phyloP scores from a whole-genome alignment of 148 eudicot species.

The Fagopyrum homotropicum region DNA sequence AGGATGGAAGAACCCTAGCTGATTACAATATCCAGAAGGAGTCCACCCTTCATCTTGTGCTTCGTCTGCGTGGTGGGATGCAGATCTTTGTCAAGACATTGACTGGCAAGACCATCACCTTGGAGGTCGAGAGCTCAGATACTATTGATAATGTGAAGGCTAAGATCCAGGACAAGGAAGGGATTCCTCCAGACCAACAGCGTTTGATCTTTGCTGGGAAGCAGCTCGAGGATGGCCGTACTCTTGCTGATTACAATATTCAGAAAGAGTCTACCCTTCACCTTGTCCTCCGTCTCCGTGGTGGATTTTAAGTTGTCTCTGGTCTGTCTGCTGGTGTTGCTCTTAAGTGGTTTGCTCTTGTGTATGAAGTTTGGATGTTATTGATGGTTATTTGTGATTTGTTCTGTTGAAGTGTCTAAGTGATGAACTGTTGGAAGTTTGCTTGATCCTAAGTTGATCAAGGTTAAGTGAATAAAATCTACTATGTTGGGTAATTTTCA shows the following conservation, averaged over 20 bases:
- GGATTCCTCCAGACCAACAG: conserved; percentile 12
- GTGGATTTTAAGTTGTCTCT: background rate
- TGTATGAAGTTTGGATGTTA: background rate
- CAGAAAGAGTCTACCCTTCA: conserved; percentile 11
- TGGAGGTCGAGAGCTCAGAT: conserved; percentile 8
- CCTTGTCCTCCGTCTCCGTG: conserved; percentile 14
- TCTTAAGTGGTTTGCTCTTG: background rate
- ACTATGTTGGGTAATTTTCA: background rate
- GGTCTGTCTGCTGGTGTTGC: background rate
- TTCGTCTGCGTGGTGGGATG: conserved; percentile 9
- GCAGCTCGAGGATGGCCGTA: conserved; percentile 11
- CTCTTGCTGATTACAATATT: conserved; percentile 7
- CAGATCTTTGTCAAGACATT: conserved; percentile 8
- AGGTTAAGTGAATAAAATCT: conserved; percentile 7
- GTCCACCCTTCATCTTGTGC: conserved; percentile 9
- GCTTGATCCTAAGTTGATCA: conserved; percentile 6
- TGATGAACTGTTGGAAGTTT: background rate
- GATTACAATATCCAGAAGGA: conserved; percentile 12
- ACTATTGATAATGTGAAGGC: conserved; percentile 10
- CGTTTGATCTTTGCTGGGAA: conserved; percentile 10
- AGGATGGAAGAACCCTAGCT: conserved; percentile 9
- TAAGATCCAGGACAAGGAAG: conserved; percentile 12
- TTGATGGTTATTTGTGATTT: background rate
- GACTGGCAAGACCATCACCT: conserved; percentile 5
- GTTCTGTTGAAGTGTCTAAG: background rate